phyloP scores from a whole-genome alignment of 345 rosid genomes.

The Xanthoceras sorbifolium region DNA sequence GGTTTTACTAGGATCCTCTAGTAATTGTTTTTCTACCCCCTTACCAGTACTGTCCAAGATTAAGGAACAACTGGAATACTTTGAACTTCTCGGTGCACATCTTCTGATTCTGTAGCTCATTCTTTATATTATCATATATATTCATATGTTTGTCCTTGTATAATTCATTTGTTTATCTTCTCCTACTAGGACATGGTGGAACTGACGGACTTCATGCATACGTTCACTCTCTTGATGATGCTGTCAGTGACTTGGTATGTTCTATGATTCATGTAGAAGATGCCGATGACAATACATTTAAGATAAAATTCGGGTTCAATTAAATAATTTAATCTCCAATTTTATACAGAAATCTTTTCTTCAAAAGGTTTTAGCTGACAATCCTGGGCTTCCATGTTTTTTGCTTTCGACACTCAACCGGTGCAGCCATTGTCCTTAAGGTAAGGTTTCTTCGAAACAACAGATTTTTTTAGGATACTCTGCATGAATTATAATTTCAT shows the following conservation, averaged over 20 bases:
- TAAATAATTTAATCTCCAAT: background rate
- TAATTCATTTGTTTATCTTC: slow-evolving; percentile 3
- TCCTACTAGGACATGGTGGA: slow-evolving; percentile 84
- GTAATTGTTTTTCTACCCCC: background rate
- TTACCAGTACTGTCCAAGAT: background rate
- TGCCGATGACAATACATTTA: background rate
- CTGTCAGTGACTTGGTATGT: slow-evolving; percentile 72
- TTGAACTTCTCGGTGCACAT: background rate
- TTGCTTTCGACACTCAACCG: slow-evolving; percentile 93
- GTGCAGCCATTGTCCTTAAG: slow-evolving; percentile 86
- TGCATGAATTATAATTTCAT: background rate
- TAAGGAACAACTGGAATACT: background rate
- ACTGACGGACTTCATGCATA: slow-evolving; percentile 91
- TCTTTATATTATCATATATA: background rate
- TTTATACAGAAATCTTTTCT: slow-evolving; percentile 65
- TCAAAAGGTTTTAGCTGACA: slow-evolving; percentile 61
- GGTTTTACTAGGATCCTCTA: background rate
- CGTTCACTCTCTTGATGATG: slow-evolving; percentile 83
- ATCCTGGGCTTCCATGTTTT: slow-evolving; percentile 82
- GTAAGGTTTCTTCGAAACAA: slow-evolving; percentile 32
- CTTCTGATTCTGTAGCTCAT: background rate
- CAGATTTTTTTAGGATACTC: background rate
- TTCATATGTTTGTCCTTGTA: background rate
- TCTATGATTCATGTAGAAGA: background rate
- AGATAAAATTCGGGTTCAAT: background rate